Conservation (phyloP, 352 stramenopile species). For the Phytophthora litchii region DNA sequence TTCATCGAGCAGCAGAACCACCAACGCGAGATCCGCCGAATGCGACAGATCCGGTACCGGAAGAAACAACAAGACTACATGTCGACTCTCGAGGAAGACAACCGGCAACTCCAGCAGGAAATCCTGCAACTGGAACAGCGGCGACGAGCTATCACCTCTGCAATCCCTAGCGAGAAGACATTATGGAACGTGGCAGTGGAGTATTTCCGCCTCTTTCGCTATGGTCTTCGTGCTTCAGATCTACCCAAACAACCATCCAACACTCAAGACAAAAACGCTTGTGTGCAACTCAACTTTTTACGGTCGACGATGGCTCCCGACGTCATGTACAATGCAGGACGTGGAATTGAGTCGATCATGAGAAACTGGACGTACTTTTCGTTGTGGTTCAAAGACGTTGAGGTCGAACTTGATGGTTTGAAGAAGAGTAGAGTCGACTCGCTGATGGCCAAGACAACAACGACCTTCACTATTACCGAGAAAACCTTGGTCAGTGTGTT, state of each 20-base stretch:
- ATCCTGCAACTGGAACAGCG: constrained; percentile 18
- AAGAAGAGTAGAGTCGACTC: neutral
- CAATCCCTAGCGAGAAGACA: constrained; percentile 11
- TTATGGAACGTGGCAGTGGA: constrained; percentile 28
- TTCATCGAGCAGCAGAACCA: constrained; percentile 5
- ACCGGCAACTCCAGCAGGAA: constrained; percentile 6
- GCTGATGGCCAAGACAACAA: constrained; percentile 1
- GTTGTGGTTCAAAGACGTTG: constrained; percentile 15
- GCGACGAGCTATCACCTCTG: constrained; percentile 8
- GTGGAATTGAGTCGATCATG: constrained; percentile 9
- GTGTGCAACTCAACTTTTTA: constrained; percentile 20
- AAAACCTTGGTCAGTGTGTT: constrained; percentile 9
- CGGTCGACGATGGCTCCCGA: constrained; percentile 4
- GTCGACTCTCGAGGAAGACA: constrained; percentile 3
- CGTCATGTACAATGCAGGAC: constrained; percentile 15
- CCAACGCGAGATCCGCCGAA: constrained; percentile 22
- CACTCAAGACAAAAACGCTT: no score
- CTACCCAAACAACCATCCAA: neutral
- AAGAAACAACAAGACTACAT: constrained; percentile 26
- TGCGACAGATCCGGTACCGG: constrained; percentile 27
- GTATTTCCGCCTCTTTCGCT: constrained; percentile 33
- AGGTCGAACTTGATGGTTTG: constrained; percentile 16
- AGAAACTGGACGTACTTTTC: constrained; percentile 25
- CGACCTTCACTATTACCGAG: constrained; percentile 16
- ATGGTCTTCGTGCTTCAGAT: constrained; percentile 3